Percentiles rank a stretch among this genome's conserved stretches.
Conservation (phyloP, 352 stramenopile genomes). For the Globisporangium sylvaticum region DNA sequence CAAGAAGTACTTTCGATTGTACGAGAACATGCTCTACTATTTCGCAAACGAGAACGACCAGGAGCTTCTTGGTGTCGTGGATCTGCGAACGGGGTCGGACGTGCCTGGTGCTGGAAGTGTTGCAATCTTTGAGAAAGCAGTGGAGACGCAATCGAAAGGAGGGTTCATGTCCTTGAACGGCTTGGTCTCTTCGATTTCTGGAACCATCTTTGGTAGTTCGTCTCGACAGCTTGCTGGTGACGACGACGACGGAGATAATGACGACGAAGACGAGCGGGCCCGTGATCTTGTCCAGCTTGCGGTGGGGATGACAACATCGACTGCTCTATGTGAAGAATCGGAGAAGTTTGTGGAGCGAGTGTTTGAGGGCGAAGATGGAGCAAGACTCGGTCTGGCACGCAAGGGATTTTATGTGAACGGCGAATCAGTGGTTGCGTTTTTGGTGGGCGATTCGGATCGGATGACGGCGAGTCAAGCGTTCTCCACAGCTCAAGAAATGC, state of each 20-base stretch:
- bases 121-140: constrained; percentile 80
- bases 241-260: constrained; percentile 26
- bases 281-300: constrained; percentile 59
- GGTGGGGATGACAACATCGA: constrained; percentile 72
- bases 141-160: constrained; percentile 40
- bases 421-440: constrained; percentile 69
- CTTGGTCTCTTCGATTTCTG: constrained; percentile 77
- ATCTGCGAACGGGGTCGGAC: constrained; percentile 64
- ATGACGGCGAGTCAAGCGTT: constrained; percentile 63
- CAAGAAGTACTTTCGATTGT: constrained; percentile 85
- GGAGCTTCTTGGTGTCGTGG: constrained; percentile 79
- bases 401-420: constrained; percentile 81
- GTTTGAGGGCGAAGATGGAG: constrained; percentile 23
- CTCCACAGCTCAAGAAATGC: constrained; percentile 69
- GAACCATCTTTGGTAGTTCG: constrained; percentile 63
- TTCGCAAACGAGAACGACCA: constrained; percentile 84
- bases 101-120: constrained; percentile 69
- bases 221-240: constrained; percentile 46
- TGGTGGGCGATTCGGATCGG: constrained; percentile 53
- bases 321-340: constrained; percentile 50
- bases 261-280: constrained; percentile 48
- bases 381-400: constrained; percentile 30
- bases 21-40: constrained; percentile 88
- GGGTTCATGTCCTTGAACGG: constrained; percentile 81
- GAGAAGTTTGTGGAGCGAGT: constrained; percentile 55